phyloP scores from a whole-genome alignment of 2,329 filamentous ascomycete species.

The Berkeleyomyces basicola region DNA sequence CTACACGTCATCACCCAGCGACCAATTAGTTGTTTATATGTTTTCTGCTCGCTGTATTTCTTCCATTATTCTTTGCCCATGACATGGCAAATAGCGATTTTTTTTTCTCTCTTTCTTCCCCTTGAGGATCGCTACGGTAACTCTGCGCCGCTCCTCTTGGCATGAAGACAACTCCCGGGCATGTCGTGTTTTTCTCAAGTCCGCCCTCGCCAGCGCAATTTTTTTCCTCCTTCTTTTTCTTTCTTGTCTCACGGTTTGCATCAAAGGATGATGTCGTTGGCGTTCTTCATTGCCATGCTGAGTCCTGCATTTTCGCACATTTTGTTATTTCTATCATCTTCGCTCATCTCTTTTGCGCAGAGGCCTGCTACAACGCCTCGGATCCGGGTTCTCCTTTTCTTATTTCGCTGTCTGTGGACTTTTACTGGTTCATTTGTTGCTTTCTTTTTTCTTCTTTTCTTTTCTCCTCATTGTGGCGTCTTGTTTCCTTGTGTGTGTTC shows the following conservation, averaged over 20 bases:
- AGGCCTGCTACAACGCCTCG: not conserved
- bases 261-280: constrained; percentile 12
- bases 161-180: too few relatives aligned
- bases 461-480: not conserved
- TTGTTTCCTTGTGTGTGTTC: constrained; percentile 17
- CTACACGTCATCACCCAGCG: not conserved
- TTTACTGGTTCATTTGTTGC: constrained; percentile 14
- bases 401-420: not conserved
- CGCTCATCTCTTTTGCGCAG: not conserved
- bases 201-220: not conserved
- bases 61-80: not conserved
- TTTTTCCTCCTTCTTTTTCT: constrained; percentile 23
- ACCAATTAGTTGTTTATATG: not conserved
- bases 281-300: constrained; percentile 6
- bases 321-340: constrained; percentile 16
- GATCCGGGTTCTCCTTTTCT: constrained; percentile 10
- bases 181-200: too few relatives aligned
- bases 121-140: too few relatives aligned
- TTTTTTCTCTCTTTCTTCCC: not conserved
- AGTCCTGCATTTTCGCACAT: constrained; percentile 13
- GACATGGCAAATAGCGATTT: not conserved
- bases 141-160: too few relatives aligned
- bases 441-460: constrained; percentile 14
- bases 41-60: constrained; percentile 1
- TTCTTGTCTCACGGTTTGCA: constrained; percentile 14